Percentiles rank a stretch among this genome's conserved stretches.
These are phyloP conservation scores for Verticillium klebahnii DNA, from an alignment of 2,329 filamentous ascomycete species.

Conservation along the genomic window DNA sequence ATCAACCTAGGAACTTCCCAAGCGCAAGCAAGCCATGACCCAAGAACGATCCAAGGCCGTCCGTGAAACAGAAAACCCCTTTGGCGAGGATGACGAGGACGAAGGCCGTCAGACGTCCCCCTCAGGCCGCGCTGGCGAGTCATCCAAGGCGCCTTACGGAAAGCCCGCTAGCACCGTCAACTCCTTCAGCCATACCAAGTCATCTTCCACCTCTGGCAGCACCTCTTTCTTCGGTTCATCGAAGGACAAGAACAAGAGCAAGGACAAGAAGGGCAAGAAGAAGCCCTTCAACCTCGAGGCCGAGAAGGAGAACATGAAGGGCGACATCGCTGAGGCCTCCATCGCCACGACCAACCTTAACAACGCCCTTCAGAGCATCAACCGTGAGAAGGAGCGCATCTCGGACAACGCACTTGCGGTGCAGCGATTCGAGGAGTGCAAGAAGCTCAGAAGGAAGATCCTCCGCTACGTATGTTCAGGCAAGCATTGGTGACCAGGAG, in stretches of 20 bases:
- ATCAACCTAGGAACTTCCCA: constrained; percentile 51
- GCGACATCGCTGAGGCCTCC: constrained; percentile 82
- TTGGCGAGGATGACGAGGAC: constrained; percentile 61
- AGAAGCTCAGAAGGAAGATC: constrained; percentile 76
- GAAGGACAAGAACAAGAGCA: constrained; percentile 40
- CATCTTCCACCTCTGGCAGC: constrained; percentile 30
- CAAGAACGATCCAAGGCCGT: constrained; percentile 81
- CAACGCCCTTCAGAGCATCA: constrained; percentile 85
- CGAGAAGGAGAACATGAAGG: constrained; percentile 83
- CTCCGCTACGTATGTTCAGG: constrained; percentile 64
- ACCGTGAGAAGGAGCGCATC: constrained; percentile 81
- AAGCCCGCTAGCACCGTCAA: constrained; percentile 8
- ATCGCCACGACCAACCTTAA: constrained; percentile 87
- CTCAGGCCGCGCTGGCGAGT: constrained; percentile 18
- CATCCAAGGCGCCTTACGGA: constrained; percentile 15
- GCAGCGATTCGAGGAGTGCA: constrained; percentile 79
- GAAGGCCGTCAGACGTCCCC: constrained; percentile 28
- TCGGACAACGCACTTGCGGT: constrained; percentile 77
- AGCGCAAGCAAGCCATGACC: constrained; percentile 65
- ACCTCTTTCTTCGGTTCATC: constrained; percentile 38
- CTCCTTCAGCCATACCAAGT: constrained; percentile 25
- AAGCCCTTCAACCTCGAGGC: constrained; percentile 77
- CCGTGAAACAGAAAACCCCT: constrained; percentile 72
- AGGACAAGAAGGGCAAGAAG: constrained; percentile 50
- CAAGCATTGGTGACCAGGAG: constrained; percentile 14